Conservation (phyloP, 495 filamentous ascomycete species). For the Trichoderma reesei region DNA sequence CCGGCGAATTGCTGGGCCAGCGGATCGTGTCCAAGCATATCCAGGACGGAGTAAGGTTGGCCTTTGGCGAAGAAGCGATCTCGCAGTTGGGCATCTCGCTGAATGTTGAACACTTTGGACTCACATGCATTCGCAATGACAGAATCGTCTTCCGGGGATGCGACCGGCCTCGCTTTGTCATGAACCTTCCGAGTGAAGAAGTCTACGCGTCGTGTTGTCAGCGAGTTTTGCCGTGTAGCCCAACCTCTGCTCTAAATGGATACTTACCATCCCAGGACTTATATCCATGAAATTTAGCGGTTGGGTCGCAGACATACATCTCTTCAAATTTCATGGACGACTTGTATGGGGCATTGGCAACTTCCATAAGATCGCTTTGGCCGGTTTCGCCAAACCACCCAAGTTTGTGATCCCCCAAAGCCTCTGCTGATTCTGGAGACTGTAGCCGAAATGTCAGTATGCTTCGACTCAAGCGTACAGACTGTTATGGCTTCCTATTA, state of each 20-base stretch:
- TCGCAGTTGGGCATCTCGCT: slow-evolving; percentile 29
- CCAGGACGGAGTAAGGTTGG: slow-evolving; percentile 52
- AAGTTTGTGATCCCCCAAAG: slow-evolving; percentile 36
- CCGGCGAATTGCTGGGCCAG: slow-evolving; percentile 45
- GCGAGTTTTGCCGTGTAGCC: background rate
- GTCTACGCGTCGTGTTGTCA: slow-evolving; percentile 19
- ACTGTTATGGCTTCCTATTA: slow-evolving; percentile 6
- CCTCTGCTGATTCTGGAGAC: slow-evolving; percentile 47
- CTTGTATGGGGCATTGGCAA: slow-evolving; percentile 34
- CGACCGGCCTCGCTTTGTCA: slow-evolving; percentile 47
- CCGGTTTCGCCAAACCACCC: slow-evolving; percentile 56
- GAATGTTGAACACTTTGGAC: slow-evolving; percentile 43
- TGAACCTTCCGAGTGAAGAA: slow-evolving; percentile 61
- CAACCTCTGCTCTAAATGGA: background rate
- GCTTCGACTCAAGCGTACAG: background rate
- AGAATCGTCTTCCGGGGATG: slow-evolving; percentile 38
- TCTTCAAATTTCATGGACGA: slow-evolving; percentile 42
- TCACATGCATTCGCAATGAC: slow-evolving; percentile 61
- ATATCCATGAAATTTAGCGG: slow-evolving; percentile 45
- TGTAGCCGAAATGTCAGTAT: slow-evolving; percentile 8
- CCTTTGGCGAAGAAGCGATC: slow-evolving; percentile 61
- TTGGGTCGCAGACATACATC: slow-evolving; percentile 43
- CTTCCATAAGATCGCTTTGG: slow-evolving; percentile 33
- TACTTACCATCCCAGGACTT: slow-evolving; percentile 55
- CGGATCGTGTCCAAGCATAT: slow-evolving; percentile 50